Evolutionary conservation across 169 alveolate genomes (phyloP).

Genomic region (Plasmodium coatneyi): DNA sequence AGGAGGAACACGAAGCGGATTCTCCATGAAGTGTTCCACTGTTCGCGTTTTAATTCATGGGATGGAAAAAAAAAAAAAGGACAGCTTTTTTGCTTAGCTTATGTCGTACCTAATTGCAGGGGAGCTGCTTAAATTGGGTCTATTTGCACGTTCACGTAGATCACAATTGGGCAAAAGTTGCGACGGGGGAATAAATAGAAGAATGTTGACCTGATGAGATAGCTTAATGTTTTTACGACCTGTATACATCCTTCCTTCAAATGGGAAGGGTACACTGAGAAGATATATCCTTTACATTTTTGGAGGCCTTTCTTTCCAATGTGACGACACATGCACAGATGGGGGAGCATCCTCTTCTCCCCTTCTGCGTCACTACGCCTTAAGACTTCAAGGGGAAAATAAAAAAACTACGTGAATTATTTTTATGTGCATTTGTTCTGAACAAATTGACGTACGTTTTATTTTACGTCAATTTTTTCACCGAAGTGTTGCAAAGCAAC

Average conservation of each 20-base stretch:
- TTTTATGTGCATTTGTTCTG: not conserved
- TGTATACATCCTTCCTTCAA: not conserved
- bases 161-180: not conserved
- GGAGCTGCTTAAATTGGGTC: not conserved
- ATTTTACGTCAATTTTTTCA: not conserved
- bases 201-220: not conserved
- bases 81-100: not conserved
- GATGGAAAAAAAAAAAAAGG: not conserved
- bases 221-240: not conserved
- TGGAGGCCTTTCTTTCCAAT: not conserved
- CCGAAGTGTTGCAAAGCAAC: not conserved
- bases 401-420: too few relatives aligned
- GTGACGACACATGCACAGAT: not conserved
- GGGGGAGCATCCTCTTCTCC: not conserved
- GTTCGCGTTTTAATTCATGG: not conserved
- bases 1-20: not conserved
- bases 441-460: not conserved
- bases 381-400: not conserved
- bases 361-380: not conserved
- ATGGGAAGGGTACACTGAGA: not conserved
- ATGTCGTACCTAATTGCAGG: not conserved
- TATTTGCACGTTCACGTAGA: not conserved
- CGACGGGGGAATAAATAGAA: not conserved
- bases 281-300: not conserved
- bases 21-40: not conserved